A percentile compares a stretch with the other conserved stretches of the same genome.
Conservation (phyloP, 345 rosid species). For the Eucalyptus regnans region DNA sequence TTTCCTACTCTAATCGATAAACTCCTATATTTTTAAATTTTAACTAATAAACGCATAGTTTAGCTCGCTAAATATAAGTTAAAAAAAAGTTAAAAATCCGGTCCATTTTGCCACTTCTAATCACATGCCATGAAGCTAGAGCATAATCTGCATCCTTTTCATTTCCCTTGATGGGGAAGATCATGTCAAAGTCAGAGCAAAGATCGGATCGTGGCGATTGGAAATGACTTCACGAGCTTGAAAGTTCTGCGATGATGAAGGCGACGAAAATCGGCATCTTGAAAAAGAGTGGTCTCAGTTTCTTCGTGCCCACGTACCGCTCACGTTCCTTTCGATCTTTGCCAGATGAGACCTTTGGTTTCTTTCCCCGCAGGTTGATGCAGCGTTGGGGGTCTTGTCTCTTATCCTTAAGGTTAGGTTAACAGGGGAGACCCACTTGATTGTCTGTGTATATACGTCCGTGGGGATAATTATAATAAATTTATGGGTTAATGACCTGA, state of each 20-base stretch:
- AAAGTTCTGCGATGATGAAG: background rate
- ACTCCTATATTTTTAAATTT: background rate
- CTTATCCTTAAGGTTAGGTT: too few relatives aligned
- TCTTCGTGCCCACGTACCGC: background rate
- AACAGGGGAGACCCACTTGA: too few relatives aligned
- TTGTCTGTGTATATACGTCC: too few relatives aligned
- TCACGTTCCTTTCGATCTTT: background rate
- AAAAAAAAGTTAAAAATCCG: background rate
- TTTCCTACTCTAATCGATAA: background rate
- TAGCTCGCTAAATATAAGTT: background rate
- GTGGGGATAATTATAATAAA: too few relatives aligned
- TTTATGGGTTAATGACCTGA: rapidly evolving
- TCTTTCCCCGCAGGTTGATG: too few relatives aligned
- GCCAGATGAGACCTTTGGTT: background rate
- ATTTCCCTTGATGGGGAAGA: background rate
- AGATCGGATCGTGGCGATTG: background rate
- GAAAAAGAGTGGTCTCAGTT: background rate
- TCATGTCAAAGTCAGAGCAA: background rate
- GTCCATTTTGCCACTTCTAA: background rate
- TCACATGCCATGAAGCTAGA: background rate
- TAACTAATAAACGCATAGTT: background rate
- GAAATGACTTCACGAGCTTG: background rate
- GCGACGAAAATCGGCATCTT: background rate
- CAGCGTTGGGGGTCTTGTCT: too few relatives aligned
- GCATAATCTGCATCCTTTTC: background rate